Evolutionary conservation across 2,329 filamentous ascomycete species (phyloP).

Genomic region (Talaromyces sp.): DNA sequence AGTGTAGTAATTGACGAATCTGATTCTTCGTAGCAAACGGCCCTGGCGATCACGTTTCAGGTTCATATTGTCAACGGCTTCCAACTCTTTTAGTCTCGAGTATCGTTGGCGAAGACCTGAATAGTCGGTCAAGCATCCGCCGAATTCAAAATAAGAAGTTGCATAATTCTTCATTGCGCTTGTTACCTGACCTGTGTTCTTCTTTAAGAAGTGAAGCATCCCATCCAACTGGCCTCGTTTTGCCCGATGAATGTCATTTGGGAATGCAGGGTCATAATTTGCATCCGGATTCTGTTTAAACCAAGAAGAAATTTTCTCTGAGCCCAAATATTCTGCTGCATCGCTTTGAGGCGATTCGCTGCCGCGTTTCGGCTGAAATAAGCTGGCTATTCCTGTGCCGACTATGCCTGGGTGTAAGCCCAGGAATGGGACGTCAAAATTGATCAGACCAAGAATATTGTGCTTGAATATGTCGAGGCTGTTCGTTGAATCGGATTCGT

Average conservation of each 20-base stretch:
- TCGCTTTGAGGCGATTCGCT: slow-evolving; percentile 9
- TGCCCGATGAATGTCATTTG: slow-evolving; percentile 66
- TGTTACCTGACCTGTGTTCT: slow-evolving; percentile 69
- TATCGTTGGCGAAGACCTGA: slow-evolving; percentile 66
- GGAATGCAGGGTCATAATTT: slow-evolving; percentile 69
- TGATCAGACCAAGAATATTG: slow-evolving; percentile 72
- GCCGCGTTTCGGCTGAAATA: slow-evolving; percentile 55
- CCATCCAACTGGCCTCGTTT: slow-evolving; percentile 61
- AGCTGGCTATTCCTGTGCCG: slow-evolving; percentile 70
- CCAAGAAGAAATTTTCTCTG: slow-evolving; percentile 11
- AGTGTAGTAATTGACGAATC: slow-evolving; percentile 89
- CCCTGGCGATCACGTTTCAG: slow-evolving; percentile 25
- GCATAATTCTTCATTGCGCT: slow-evolving; percentile 69
- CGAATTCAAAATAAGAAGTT: slow-evolving; percentile 77
- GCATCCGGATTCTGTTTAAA: slow-evolving; percentile 37
- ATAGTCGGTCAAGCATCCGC: slow-evolving; percentile 73
- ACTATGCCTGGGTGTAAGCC: slow-evolving; percentile 87
- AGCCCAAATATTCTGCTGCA: slow-evolving; percentile 10
- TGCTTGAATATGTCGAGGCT: slow-evolving; percentile 54
- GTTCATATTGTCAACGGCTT: slow-evolving; percentile 60
- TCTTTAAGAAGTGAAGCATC: slow-evolving; percentile 71
- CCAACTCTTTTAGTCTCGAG: slow-evolving; percentile 61
- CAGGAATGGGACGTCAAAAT: slow-evolving; percentile 80
- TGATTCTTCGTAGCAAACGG: slow-evolving; percentile 46
- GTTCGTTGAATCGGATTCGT: slow-evolving; percentile 29